phyloP scores from a whole-genome alignment of 768 basidiomycete species.

The Austroboletus festivus region DNA sequence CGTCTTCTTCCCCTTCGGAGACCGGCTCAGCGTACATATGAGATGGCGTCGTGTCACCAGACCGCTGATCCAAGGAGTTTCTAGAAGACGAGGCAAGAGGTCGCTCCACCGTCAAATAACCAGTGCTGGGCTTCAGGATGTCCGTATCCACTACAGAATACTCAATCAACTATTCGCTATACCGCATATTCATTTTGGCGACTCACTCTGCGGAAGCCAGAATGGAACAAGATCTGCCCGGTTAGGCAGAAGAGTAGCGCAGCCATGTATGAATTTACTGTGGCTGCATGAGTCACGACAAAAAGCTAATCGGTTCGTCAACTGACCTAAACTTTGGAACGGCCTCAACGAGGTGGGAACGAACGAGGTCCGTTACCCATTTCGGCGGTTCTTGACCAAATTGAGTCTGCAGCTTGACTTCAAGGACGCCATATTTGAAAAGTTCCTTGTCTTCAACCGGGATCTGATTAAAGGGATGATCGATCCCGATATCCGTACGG shows the following conservation, averaged over 20 bases:
- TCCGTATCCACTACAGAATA: slow-evolving; percentile 77
- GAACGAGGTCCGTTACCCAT: slow-evolving; percentile 96
- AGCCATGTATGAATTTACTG: slow-evolving; percentile 96
- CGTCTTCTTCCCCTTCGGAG: slow-evolving; percentile 94
- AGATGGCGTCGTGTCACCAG: slow-evolving; percentile 42
- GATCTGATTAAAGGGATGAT: slow-evolving; percentile 83
- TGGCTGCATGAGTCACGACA: slow-evolving; percentile 3
- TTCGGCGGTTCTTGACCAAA: slow-evolving; percentile 91
- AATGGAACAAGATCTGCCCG: slow-evolving; percentile 96
- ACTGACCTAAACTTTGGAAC: slow-evolving; percentile 93
- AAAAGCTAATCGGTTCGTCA: neutral
- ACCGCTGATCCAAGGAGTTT: slow-evolving; percentile 43
- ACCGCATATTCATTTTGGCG: neutral
- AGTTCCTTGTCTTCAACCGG: slow-evolving; percentile 78
- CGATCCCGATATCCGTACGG: slow-evolving; percentile 88
- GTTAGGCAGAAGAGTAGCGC: slow-evolving; percentile 86
- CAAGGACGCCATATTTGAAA: slow-evolving; percentile 96
- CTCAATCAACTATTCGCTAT: neutral
- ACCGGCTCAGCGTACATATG: slow-evolving; percentile 77
- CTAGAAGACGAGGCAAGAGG: slow-evolving; percentile 51
- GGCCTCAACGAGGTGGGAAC: slow-evolving; percentile 92
- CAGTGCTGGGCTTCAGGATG: slow-evolving; percentile 89
- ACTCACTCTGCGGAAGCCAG: slow-evolving; percentile 93
- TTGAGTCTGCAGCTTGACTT: slow-evolving; percentile 97
- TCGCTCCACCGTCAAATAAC: slow-evolving; percentile 74